Base-by-base conservation (phyloP, 495 filamentous ascomycete species). In the Glarea lozoyensis region DNA sequence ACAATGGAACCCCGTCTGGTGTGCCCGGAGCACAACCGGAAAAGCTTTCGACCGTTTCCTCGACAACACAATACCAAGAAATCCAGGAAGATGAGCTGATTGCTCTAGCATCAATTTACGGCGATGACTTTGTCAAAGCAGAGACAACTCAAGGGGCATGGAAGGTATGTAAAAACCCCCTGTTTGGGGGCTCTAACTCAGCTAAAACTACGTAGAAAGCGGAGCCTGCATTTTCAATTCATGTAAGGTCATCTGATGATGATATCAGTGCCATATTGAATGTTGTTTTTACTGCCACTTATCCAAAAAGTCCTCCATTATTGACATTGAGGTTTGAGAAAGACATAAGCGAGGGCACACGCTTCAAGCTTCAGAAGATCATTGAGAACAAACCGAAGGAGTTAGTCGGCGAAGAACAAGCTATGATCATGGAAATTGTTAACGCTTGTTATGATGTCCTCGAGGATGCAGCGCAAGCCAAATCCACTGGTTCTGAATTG, bases 351-450 rank as follows among this genome's bases (percentile, higher is more conserved):
- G 76, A 78, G 51, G 76, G 72, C 35, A 79, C 78, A 11, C 72
- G 64, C 43, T 77, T 74, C 40, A 80, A 77, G 57, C 75, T 93
- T 18, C 71, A 82, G 48, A 76, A 81, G 35, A 76, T 86, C 36
- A 58, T 88, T 40, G 77, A 73, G 41, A 74, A 67, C 3, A 82
- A 81, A 54, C 83, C 86, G 2, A 86, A 77, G 49, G 66, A 78
- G 20, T 68, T 90, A 9, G 66, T 66, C 4, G 48, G 52, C 22
- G 64, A 59, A 35, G 67, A 70, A 23, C 76, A 82, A 46, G 82
- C 87, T 37, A 96, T 98, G 89, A 86, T 98, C 10, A 81, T 85
- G 59, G 84, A 88, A 43, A 72, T 98, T 27, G 84, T 86, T 7
- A 75, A 82, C 37, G 78, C 81, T 4, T 79, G 96, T 33, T 81